These are phyloP conservation scores for Leccinellum albellum DNA, from an alignment of 768 basidiomycete genomes.

Conservation along the genomic window DNA sequence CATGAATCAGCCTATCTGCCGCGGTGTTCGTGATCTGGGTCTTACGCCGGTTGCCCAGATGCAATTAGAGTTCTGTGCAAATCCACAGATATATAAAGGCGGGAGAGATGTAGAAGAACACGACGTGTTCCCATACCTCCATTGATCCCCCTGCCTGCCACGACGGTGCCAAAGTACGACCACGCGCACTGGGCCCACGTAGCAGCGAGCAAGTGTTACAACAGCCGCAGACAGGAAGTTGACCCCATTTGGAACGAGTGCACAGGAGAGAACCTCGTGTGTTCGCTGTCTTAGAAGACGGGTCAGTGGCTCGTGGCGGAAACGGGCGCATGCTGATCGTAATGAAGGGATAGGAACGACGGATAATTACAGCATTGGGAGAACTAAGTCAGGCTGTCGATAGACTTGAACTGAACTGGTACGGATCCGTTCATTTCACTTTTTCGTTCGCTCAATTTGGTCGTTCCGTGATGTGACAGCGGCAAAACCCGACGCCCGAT, in stretches of 20 bases:
- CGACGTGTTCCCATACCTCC: constrained; percentile 15
- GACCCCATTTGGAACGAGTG: neutral
- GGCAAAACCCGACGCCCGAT: constrained; percentile 58
- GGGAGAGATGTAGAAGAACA: constrained; percentile 6
- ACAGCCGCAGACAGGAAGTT: constrained; percentile 1
- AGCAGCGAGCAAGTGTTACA: constrained; percentile 8
- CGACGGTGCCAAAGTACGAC: neutral
- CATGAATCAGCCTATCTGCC: constrained; percentile 26
- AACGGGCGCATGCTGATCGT: constrained; percentile 17
- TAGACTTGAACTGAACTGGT: constrained; percentile 19
- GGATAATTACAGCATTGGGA: constrained; percentile 7
- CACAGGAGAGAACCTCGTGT: constrained; percentile 1
- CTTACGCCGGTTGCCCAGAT: constrained; percentile 18
- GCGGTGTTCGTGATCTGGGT: constrained; percentile 27
- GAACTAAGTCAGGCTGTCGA: neutral
- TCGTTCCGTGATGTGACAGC: constrained; percentile 38
- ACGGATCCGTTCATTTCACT: constrained; percentile 26
- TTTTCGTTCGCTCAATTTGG: constrained; percentile 35
- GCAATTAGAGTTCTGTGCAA: constrained; percentile 31
- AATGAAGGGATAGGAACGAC: constrained; percentile 3
- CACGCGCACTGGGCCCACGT: constrained; percentile 7
- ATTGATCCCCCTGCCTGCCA: neutral
- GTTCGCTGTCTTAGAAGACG: constrained; percentile 7
- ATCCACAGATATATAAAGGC: constrained; percentile 32
- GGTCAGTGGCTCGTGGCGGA: constrained; percentile 20